These are phyloP conservation scores for Enteropsectra breve DNA, from an alignment of 371 early-diverging fungal species.

Conservation along the genomic window DNA sequence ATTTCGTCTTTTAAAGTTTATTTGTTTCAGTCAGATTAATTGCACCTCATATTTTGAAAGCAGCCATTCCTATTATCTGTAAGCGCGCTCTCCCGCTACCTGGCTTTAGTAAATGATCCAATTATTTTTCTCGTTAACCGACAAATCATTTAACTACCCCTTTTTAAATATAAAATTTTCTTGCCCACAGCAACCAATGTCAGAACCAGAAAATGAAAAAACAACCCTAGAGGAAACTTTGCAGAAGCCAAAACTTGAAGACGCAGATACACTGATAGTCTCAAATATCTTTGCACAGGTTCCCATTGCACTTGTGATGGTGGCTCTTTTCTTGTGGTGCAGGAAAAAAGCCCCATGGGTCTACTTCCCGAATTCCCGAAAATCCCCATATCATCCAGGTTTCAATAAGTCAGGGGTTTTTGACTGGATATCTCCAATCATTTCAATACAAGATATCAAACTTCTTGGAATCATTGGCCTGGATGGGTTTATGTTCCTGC, in stretches of 20 bases:
- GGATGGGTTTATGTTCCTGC: slow-evolving; percentile 61
- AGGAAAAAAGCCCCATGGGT: slow-evolving; percentile 56
- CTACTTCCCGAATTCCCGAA: slow-evolving; percentile 55
- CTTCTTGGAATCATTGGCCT: slow-evolving; percentile 58
- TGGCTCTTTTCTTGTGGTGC: slow-evolving; percentile 48
- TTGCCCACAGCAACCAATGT: slow-evolving; percentile 9
- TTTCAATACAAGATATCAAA: slow-evolving; percentile 47
- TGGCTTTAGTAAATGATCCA: no score
- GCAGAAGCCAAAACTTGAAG: slow-evolving; percentile 6
- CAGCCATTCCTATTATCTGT: no score
- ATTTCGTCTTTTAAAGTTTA: no score
- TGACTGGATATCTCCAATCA: slow-evolving; percentile 56
- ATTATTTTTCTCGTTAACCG: no score
- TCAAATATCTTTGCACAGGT: slow-evolving; percentile 51
- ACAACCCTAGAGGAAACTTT: background rate
- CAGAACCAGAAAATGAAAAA: background rate
- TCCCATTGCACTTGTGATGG: slow-evolving; percentile 4
- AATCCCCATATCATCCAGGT: slow-evolving; percentile 56
- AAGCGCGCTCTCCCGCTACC: no score
- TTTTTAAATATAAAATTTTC: no score
- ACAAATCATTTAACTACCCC: no score
- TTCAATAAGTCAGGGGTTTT: slow-evolving; percentile 40
- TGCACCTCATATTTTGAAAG: no score
- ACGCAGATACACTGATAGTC: slow-evolving; percentile 44
- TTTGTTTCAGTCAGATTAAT: no score